A percentile compares a stretch with the other conserved stretches of the same genome.
Evolutionary conservation across 495 filamentous ascomycete species (phyloP).

Genomic region (Cudoniella acicularis): DNA sequence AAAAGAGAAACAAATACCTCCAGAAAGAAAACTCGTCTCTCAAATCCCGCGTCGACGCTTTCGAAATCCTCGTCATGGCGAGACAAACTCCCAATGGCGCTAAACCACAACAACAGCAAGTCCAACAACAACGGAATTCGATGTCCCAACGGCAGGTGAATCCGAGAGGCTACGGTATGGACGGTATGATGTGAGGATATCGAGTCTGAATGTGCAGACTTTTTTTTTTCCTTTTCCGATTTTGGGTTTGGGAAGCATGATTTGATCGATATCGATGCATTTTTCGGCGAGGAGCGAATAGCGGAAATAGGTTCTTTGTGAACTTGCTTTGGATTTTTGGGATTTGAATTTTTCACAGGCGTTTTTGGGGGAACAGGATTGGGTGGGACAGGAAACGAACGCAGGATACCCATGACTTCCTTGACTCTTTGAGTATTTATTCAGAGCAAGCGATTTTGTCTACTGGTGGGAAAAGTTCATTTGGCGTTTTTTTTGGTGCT

Average conservation of each 20-base stretch:
- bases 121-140: neutral
- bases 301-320: too few species aligned
- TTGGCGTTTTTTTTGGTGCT: too few species aligned
- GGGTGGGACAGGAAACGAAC: neutral
- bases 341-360: neutral
- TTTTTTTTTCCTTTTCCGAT: too few species aligned
- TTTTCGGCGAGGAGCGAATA: too few species aligned
- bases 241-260: too few species aligned
- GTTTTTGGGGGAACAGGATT: neutral
- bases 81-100: neutral
- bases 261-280: too few species aligned
- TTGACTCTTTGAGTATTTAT: neutral
- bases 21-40: slow-evolving; percentile 74
- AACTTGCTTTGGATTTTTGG: neutral
- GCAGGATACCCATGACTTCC: neutral
- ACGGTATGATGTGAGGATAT: neutral
- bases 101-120: neutral
- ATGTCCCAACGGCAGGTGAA: neutral
- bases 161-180: neutral
- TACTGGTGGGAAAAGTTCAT: neutral
- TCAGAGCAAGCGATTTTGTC: neutral
- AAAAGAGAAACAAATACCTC: slow-evolving; percentile 79
- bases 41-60: slow-evolving; percentile 63
- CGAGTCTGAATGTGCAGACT: too few species aligned
- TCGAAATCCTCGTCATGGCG: slow-evolving; percentile 61